Evolutionary conservation across 2,329 filamentous ascomycete species (phyloP), one percentile per base, ranked within the genome.

Genomic region (Fusarium sp.): DNA sequence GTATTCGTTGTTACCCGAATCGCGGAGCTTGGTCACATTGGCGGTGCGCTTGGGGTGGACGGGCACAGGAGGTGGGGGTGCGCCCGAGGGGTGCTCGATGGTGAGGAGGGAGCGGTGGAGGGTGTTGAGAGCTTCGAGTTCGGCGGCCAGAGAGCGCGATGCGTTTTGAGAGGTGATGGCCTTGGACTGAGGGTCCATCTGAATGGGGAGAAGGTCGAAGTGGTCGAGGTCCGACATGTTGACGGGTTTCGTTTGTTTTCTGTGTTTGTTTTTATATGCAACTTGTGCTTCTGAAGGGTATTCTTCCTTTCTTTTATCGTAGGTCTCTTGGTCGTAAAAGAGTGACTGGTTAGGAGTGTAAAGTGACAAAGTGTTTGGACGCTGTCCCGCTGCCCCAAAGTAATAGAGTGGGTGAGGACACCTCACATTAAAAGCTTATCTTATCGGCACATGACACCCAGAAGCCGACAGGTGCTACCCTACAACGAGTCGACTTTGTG

Each of bases 41-140:
- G 93, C 94, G 72, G 88, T 91, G 77, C 95, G 93, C 84, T 98
- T 97, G 54, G 94, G 95, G 85, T 97, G 97, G 68, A 98, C 91
- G 64, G 95, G 95, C 44, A 97, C 87, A 0, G 96, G 96, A 0
- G 95, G 92, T 8, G 95, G 94, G 0, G 95, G 95, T 22, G 94
- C 85, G 50, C 83, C 86, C 63, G 88, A 86, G 8, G 94, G 88
- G 12, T 73, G 72, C 14, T 81, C 80, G 64, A 78, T 58, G 59
- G 82, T 81, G 74, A 96, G 85, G 66, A 98, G 88, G 45, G 87
- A 81, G 73, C 90, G 89, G 88, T 97, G 93, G 53, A 98, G 89
- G 53, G 81, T 78, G 86, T 97, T 98, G 66, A 98, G 89, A 44
- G 89, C 84, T 34, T 86, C 82, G 73, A 98, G 89, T 79, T 94